These are phyloP conservation scores for Gracilariopsis chorda DNA, from an alignment of 23 red algal species.

Conservation along the genomic window DNA sequence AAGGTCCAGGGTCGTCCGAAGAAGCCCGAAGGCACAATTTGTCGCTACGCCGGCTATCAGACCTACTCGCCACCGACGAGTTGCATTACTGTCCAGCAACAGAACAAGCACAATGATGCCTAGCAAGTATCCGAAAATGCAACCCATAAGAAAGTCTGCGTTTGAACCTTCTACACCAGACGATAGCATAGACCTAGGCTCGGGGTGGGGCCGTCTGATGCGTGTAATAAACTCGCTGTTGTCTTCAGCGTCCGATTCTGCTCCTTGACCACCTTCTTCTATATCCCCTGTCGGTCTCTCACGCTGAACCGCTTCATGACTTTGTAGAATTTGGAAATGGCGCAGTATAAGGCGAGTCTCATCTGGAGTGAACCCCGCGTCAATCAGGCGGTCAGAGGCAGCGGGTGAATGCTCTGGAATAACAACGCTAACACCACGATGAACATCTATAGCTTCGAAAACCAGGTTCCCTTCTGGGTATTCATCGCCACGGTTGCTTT, in stretches of 20 bases:
- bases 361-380: constrained; percentile 35
- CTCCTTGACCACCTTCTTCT: constrained; percentile 15
- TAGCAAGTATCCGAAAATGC: constrained; percentile 58
- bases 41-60: constrained; percentile 63
- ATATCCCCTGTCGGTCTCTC: not conserved
- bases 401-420: constrained; percentile 21
- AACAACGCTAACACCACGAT: constrained; percentile 33
- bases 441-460: constrained; percentile 11
- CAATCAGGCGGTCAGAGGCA: constrained; percentile 12
- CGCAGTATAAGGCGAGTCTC: constrained; percentile 33
- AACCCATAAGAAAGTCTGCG: constrained; percentile 61
- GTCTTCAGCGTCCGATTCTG: not conserved
- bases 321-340: constrained; percentile 13
- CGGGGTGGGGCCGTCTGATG: not conserved
- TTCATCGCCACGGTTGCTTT: not conserved
- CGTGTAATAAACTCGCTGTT: constrained; percentile 3
- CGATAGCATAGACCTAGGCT: constrained; percentile 10
- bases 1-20: constrained; percentile 26
- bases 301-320: not conserved
- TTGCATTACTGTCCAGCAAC: constrained; percentile 48
- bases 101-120: constrained; percentile 59
- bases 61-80: constrained; percentile 44
- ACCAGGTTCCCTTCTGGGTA: not conserved
- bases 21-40: constrained; percentile 60
- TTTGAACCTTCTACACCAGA: constrained; percentile 53